Percentiles rank a stretch among this genome's conserved stretches.
Evolutionary conservation across 805 yeast genomes (phyloP).

Genomic region (Ogataea chonburiensis): DNA sequence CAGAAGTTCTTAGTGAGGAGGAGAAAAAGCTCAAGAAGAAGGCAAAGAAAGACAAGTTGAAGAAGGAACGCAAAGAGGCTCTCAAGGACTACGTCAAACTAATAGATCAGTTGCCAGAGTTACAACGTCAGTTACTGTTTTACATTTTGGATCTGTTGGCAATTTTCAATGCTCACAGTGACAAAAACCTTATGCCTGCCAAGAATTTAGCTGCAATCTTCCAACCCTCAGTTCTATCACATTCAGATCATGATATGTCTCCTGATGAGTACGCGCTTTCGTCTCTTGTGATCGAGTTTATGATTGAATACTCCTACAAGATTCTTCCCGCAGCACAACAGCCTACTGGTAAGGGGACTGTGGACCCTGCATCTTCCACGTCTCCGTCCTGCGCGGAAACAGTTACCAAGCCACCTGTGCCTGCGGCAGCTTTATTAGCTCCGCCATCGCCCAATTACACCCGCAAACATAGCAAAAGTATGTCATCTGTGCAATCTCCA

Average conservation of each 20-base stretch:
- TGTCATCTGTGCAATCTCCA: constrained; percentile 46
- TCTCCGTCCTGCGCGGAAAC: constrained; percentile 1
- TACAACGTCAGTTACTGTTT: constrained; percentile 77
- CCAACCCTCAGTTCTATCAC: constrained; percentile 94
- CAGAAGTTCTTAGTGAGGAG: constrained; percentile 22
- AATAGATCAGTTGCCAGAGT: constrained; percentile 68
- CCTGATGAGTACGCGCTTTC: constrained; percentile 90
- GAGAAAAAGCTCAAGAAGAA: constrained; percentile 38
- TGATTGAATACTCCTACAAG: constrained; percentile 81
- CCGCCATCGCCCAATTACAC: constrained; percentile 23
- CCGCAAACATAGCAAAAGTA: constrained; percentile 40
- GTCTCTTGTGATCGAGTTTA: constrained; percentile 80
- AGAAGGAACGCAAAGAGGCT: constrained; percentile 65
- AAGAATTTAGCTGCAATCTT: constrained; percentile 92
- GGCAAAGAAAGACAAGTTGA: constrained; percentile 54
- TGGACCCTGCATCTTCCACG: background rate
- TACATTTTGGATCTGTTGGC: constrained; percentile 85
- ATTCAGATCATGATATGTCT: constrained; percentile 87
- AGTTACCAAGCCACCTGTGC: constrained; percentile 6
- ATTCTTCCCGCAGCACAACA: constrained; percentile 55
- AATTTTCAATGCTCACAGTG: constrained; percentile 76
- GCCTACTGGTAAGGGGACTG: constrained; percentile 10
- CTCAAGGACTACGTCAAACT: constrained; percentile 67
- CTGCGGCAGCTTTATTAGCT: constrained; percentile 2
- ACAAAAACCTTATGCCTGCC: constrained; percentile 85